Evolutionary conservation across 129 eudicot species (phyloP), one percentile per base, ranked within the genome.

Genomic region (Saussurea involucrata): DNA sequence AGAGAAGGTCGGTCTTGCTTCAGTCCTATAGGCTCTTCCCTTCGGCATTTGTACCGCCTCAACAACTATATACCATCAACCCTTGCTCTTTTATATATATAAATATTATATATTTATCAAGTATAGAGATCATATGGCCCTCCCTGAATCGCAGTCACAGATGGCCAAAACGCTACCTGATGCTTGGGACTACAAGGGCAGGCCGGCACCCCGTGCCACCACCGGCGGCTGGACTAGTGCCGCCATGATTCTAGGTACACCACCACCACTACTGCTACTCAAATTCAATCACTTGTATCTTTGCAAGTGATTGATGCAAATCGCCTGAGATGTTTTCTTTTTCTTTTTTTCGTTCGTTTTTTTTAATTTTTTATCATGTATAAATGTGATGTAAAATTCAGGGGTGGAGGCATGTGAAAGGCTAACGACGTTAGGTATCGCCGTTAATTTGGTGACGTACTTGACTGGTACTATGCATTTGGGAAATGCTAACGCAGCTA

Each of bases 141-240:
- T 88, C 24, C 87, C 89, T 40, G 80, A 82, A 66, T 32, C 81
- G 2, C 85, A 86, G 66, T 75, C 86, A 24, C 87, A 82, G 20
- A 79, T 83, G 8, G 85, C 71, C 33, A 82, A 88, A 67, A 86
- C 87, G 12, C 84, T 94, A 72, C 83, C 75, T 0, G 97, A 94
- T 83, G 98, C 97, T 57, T 94, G 97, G 93, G 98, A 94, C 85
- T 89, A 78, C 86, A 84, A 89, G 55, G 97, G 98, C 81, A 81
- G 72, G 55, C 92, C 86, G 28, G 91, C 97, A 57, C 10, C 42
- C 69, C 83, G 86, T 31, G 83, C 98, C 84, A 60, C 89, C 88
- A 82, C 97, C 68, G 98, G 98, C 74, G 97, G 98, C 76, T 94
- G 98, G 98, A 3, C 83, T 22, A 85, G 90, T 34, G 90, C 97